Evolutionary conservation across 2,329 filamentous ascomycete species (phyloP).

Genomic region (Epichloe amarillans): DNA sequence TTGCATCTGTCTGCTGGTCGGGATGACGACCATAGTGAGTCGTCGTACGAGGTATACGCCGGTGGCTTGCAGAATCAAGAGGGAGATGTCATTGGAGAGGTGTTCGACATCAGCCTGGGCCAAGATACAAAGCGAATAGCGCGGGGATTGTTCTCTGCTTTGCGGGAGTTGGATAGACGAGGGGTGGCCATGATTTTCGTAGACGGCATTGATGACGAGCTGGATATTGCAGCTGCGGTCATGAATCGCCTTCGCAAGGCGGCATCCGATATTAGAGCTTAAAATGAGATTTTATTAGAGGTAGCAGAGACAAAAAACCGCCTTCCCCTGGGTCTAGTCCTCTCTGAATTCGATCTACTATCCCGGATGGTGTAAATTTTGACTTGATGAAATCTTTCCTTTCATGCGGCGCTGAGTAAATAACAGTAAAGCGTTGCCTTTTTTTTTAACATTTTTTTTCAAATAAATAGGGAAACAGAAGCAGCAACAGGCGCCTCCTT

Average conservation of each 20-base stretch:
- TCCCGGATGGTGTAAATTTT: background rate
- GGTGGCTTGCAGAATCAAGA: slow-evolving; percentile 24
- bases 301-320: background rate
- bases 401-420: slow-evolving; percentile 15
- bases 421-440: background rate
- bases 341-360: background rate
- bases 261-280: slow-evolving; percentile 45
- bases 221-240: slow-evolving; percentile 73
- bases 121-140: slow-evolving; percentile 60
- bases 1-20: slow-evolving; percentile 12
- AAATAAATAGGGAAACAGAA: background rate
- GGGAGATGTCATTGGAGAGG: slow-evolving; percentile 22
- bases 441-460: background rate
- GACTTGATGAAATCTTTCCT: slow-evolving; percentile 6
- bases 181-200: slow-evolving; percentile 77
- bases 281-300: slow-evolving; percentile 13
- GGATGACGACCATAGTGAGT: slow-evolving; percentile 9
- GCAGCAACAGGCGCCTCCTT: background rate
- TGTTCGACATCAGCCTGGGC: slow-evolving; percentile 64
- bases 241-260: slow-evolving; percentile 77
- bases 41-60: slow-evolving; percentile 27
- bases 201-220: slow-evolving; percentile 70
- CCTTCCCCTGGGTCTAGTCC: background rate
- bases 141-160: slow-evolving; percentile 72
- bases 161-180: slow-evolving; percentile 71